phyloP scores from a whole-genome alignment of 139 green algal genomes.

The Desmodesmus armatus region DNA sequence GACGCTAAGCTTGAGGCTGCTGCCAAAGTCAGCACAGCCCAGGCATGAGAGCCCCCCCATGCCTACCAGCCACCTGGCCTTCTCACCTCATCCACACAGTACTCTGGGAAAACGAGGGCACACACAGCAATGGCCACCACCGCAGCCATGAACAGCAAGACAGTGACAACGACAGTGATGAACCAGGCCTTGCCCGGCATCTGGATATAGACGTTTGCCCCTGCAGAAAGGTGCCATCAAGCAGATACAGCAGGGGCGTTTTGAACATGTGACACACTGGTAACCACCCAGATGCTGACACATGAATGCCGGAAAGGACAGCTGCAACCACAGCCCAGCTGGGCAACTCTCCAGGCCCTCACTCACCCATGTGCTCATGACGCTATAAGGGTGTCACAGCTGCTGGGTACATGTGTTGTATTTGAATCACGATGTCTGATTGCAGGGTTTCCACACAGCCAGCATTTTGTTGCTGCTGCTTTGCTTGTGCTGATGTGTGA shows the following conservation, averaged over 20 bases:
- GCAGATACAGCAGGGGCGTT: not conserved
- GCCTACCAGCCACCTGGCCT: not conserved
- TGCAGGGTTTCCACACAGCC: no score
- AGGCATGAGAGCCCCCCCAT: not conserved
- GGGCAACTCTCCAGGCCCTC: no score
- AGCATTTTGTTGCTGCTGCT: no score
- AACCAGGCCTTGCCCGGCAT: not conserved
- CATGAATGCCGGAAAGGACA: no score
- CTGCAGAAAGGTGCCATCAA: not conserved
- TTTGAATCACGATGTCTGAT: no score
- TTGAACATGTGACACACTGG: not conserved
- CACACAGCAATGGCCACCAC: slow-evolving; percentile 1
- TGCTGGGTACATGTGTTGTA: no score
- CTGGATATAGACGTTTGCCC: not conserved
- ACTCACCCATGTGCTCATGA: no score
- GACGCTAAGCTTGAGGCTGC: no score
- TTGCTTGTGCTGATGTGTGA: no score
- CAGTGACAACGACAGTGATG: not conserved
- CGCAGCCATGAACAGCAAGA: slow-evolving; percentile 14
- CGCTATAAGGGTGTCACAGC: no score
- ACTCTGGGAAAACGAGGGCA: slow-evolving; percentile 15
- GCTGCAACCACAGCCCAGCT: no score
- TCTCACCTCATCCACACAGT: slow-evolving; percentile 16
- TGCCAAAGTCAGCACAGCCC: not conserved
- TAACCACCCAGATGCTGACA: not conserved